Evolutionary conservation across 805 yeast species (phyloP), one percentile per base, ranked within the genome.

Genomic region (Saturnispora mendoncae): DNA sequence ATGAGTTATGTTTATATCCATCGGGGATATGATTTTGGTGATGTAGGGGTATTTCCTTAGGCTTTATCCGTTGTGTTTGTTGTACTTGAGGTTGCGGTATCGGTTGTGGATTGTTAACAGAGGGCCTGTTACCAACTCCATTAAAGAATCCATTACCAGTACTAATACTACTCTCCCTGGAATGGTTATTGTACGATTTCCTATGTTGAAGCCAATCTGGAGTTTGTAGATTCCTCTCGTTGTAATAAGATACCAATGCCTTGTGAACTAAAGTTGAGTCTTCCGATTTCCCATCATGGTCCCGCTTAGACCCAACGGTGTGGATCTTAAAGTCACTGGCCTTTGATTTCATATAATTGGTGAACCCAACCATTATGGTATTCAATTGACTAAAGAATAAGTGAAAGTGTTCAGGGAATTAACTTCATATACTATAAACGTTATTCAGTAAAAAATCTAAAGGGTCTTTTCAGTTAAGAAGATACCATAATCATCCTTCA

Each of bases 401-500:
- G n/a, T n/a, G n/a, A n/a, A n/a, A 10, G 26, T 23, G 26, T 23
- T 23, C 10, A 23, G n/a, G n/a, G n/a, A n/a, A n/a, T n/a, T n/a
- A n/a, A n/a, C n/a, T n/a, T n/a, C n/a, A n/a, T n/a, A n/a, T n/a
- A n/a, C n/a, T n/a, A n/a, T n/a, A n/a, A n/a, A n/a, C n/a, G n/a
- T n/a, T n/a, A n/a, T n/a, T n/a, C n/a, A n/a, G n/a, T n/a, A n/a
- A 24, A n/a, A 28, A 6, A 36, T 24, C 51, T 57, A 65, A 44
- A 80, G 60, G 50, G 94, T 80, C 75, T 88, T 90, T 70, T 92
- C 98, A 49, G 77, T 77, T 65, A 90, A 72, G 74, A 66, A 86
- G 54, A 92, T 88, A 47, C 83, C 84, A 64, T 86, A 84, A 48
- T 84, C 81, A 39, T 85, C 94, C 75, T 87, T 87, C 68, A 92